A percentile compares a stretch with the other conserved stretches of the same genome.
Conservation (phyloP, 1,284 basidiomycete species). For the Cryptococcus sp. region DNA sequence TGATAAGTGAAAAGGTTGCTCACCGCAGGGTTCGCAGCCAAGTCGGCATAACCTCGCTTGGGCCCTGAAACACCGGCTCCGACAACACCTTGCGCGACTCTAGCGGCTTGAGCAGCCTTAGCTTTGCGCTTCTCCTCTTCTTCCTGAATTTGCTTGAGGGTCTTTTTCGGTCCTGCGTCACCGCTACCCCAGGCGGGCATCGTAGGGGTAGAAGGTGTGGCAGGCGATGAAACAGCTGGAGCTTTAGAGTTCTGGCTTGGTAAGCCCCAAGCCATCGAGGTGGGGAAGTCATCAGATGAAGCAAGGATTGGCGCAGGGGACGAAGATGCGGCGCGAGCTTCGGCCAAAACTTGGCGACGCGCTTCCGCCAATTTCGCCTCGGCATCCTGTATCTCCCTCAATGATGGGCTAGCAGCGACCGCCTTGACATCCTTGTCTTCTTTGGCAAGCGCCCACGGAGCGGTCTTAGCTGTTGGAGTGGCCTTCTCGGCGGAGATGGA, state of each 20-base stretch:
- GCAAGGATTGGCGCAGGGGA: constrained; percentile 52
- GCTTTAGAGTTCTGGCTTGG: constrained; percentile 40
- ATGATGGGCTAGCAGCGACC: constrained; percentile 60
- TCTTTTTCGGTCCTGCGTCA: constrained; percentile 69
- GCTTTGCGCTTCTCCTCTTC: constrained; percentile 88
- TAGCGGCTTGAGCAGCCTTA: constrained; percentile 50
- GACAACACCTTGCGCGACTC: constrained; percentile 24
- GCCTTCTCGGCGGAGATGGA: constrained; percentile 61
- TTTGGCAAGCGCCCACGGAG: constrained; percentile 49
- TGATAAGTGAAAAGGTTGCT: constrained; percentile 12
- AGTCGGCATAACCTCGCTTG: constrained; percentile 76
- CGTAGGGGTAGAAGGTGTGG: constrained; percentile 45
- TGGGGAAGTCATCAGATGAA: constrained; percentile 36
- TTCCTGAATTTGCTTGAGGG: constrained; percentile 98
- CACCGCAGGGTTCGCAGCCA: constrained; percentile 74
- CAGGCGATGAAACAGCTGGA: constrained; percentile 40
- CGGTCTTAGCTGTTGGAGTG: constrained; percentile 35
- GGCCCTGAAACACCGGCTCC: constrained; percentile 34
- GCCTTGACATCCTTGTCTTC: constrained; percentile 55
- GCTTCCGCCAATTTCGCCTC: constrained; percentile 80
- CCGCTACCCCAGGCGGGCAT: constrained; percentile 50
- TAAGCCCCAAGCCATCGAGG: constrained; percentile 55
- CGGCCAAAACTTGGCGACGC: constrained; percentile 60
- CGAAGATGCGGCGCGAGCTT: constrained; percentile 57
- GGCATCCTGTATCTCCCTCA: constrained; percentile 94